phyloP scores from a whole-genome alignment of 2,329 filamentous ascomycete genomes.

The Paraphaeosphaeria minitans region DNA sequence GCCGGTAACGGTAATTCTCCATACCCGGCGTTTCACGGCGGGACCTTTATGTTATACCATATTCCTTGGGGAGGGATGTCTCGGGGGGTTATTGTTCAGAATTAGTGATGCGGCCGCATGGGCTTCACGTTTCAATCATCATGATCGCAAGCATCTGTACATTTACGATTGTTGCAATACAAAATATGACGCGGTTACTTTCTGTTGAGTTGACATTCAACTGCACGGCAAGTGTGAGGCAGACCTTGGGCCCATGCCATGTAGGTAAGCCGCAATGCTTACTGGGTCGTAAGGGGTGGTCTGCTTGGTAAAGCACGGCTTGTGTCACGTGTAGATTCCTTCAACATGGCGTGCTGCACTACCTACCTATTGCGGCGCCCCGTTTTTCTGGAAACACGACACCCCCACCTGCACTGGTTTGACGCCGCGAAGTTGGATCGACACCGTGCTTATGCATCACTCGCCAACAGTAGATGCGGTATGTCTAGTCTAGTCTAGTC shows the following conservation, averaged over 20 bases:
- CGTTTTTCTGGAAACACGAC: background rate
- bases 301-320: background rate
- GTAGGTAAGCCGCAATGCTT: background rate
- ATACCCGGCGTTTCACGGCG: background rate
- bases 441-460: no score
- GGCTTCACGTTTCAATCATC: background rate
- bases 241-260: no score
- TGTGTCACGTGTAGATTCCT: background rate
- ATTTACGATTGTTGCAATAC: background rate
- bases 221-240: no score
- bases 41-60: constrained; percentile 2
- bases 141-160: background rate
- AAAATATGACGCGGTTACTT: background rate
- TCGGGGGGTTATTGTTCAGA: background rate
- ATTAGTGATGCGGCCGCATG: background rate
- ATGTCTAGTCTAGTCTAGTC: no score
- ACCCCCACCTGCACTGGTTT: background rate
- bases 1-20: background rate
- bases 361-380: background rate
- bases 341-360: background rate
- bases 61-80: background rate
- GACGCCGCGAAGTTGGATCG: no score
- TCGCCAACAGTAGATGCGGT: no score
- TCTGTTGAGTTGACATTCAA: background rate
- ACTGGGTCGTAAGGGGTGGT: background rate